These are phyloP conservation scores for Eutrema salsugineum DNA, from an alignment of 441 rosid species.

Conservation along the genomic window DNA sequence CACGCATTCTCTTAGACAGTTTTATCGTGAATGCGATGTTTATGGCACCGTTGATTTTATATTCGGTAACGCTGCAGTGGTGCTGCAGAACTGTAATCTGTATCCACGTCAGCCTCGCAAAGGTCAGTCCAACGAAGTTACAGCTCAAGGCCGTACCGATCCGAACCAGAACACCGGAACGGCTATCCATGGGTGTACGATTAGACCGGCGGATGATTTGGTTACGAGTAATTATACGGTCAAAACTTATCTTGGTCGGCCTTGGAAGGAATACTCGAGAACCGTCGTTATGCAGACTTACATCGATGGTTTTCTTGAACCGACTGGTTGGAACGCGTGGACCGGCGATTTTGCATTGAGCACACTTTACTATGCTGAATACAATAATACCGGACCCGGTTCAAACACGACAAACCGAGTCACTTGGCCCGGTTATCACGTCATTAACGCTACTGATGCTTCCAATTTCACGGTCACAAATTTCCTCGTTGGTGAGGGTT, in stretches of 20 bases:
- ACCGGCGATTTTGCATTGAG: constrained; percentile 53
- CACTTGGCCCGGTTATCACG: constrained; percentile 67
- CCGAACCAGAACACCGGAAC: constrained; percentile 88
- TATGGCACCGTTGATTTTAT: constrained; percentile 86
- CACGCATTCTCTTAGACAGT: constrained; percentile 71
- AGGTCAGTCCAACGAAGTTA: constrained; percentile 70
- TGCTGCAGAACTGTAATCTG: constrained; percentile 67
- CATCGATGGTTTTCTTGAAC: constrained; percentile 49
- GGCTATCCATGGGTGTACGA: constrained; percentile 58
- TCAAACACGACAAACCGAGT: constrained; percentile 44
- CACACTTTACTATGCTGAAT: constrained; percentile 77
- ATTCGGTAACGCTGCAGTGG: constrained; percentile 84
- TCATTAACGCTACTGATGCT: constrained; percentile 47
- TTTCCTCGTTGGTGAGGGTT: constrained; percentile 58
- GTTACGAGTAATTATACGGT: constrained; percentile 39
- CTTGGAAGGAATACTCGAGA: constrained; percentile 80
- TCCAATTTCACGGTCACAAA: constrained; percentile 56
- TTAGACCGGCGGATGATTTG: constrained; percentile 56
- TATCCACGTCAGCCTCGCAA: constrained; percentile 63
- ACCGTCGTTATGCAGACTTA: constrained; percentile 61
- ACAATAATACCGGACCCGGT: constrained; percentile 63
- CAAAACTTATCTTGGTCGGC: constrained; percentile 68
- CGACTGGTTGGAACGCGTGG: constrained; percentile 80
- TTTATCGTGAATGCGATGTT: constrained; percentile 69
- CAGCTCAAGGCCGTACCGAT: constrained; percentile 77